Evolutionary conservation across 148 eudicot genomes (phyloP).

Genomic region (Amaranthus hypochondriacus): DNA sequence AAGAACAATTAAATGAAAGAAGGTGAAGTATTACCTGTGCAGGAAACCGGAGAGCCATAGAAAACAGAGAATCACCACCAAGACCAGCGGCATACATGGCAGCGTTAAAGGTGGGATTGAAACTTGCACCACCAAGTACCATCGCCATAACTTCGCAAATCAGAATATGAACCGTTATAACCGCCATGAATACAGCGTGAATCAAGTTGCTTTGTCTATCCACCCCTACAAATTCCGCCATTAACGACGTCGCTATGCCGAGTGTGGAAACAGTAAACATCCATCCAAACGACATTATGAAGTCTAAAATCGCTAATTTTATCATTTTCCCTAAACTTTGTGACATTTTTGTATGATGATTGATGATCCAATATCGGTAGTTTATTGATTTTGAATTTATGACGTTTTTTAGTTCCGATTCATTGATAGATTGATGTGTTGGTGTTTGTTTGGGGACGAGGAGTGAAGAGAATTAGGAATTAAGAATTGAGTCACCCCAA

Average conservation of each 20-base stretch:
- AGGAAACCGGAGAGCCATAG: slow-evolving; percentile 34
- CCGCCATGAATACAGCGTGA: slow-evolving; percentile 5
- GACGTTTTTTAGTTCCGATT: too few species aligned
- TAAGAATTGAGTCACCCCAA: too few species aligned
- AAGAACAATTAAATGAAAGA: not conserved
- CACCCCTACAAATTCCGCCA: slow-evolving; percentile 21
- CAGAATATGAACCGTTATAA: slow-evolving; percentile 17
- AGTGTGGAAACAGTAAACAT: slow-evolving; percentile 27
- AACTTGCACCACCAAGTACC: slow-evolving; percentile 40
- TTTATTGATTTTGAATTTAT: too few species aligned
- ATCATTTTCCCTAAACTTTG: not conserved
- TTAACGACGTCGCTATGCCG: slow-evolving; percentile 2
- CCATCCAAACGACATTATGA: slow-evolving; percentile 20
- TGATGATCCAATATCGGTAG: too few species aligned
- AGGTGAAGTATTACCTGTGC: slow-evolving; percentile 25
- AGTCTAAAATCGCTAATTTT: slow-evolving; percentile 18
- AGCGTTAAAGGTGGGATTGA: slow-evolving; percentile 38
- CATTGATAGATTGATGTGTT: too few species aligned
- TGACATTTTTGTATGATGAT: not conserved
- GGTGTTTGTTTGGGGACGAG: too few species aligned
- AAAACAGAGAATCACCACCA: slow-evolving; percentile 25
- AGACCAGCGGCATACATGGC: slow-evolving; percentile 36
- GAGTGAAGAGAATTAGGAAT: too few species aligned
- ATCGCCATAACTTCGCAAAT: slow-evolving; percentile 22
- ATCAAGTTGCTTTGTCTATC: slow-evolving; percentile 3